Evolutionary conservation across 257 asterid genomes (phyloP).

Genomic region (Nicotiana obtusifolia): DNA sequence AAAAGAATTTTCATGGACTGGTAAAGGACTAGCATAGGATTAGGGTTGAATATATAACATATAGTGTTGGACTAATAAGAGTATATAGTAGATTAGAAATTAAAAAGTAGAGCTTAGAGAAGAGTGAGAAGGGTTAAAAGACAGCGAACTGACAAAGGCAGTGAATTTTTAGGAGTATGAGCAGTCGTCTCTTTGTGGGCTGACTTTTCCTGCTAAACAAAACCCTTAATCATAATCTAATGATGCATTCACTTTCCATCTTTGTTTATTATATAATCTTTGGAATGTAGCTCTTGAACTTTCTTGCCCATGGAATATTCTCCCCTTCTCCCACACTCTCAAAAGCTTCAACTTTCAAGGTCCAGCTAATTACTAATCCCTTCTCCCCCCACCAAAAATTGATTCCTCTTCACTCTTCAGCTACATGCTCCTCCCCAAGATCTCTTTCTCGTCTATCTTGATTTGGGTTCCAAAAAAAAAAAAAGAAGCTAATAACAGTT

Average conservation of each 20-base stretch:
- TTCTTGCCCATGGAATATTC: conserved; percentile 68
- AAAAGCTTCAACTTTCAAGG: conserved; percentile 63
- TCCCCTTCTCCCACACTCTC: conserved; percentile 42
- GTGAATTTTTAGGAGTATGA: conserved; percentile 74
- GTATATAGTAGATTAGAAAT: neutral
- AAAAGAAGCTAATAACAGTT: too few relatives aligned
- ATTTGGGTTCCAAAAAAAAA: too few relatives aligned
- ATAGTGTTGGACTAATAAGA: neutral
- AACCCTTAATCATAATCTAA: conserved; percentile 71
- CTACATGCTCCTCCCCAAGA: neutral
- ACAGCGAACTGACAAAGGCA: conserved; percentile 54
- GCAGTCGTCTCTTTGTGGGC: conserved; percentile 84
- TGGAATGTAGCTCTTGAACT: conserved; percentile 83
- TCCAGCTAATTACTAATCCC: conserved; percentile 32
- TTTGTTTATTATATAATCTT: conserved; percentile 55
- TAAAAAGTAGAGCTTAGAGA: neutral
- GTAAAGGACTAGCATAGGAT: neutral
- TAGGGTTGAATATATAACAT: neutral
- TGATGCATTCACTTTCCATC: conserved; percentile 48
- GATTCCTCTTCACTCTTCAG: conserved; percentile 15
- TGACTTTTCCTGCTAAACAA: conserved; percentile 50
- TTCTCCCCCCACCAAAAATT: neutral
- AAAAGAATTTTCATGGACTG: neutral
- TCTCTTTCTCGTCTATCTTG: neutral
- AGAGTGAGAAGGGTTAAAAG: conserved; percentile 6